These are phyloP conservation scores for Aureobasidium uvarum DNA, from an alignment of 2,329 filamentous ascomycete genomes.

Conservation along the genomic window DNA sequence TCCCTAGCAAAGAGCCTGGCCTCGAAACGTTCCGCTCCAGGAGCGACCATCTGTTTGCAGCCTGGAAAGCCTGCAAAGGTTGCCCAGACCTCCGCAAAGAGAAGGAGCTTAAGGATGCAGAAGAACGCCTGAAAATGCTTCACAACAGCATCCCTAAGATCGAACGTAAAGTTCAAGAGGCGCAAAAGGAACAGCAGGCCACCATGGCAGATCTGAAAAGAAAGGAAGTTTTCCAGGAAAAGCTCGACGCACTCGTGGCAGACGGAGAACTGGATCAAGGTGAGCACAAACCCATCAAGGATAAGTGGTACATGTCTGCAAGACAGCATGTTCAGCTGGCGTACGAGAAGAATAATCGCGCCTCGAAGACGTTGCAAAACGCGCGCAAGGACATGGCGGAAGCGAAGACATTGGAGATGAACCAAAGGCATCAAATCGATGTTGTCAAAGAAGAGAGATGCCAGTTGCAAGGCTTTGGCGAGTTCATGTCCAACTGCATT, in stretches of 20 bases:
- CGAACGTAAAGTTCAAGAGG: neutral
- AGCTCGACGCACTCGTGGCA: neutral
- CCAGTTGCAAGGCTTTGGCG: neutral
- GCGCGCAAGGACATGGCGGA: neutral
- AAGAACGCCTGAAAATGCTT: neutral
- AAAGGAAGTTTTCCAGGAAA: neutral
- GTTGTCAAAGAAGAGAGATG: neutral
- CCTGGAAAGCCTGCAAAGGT: neutral
- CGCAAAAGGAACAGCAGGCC: neutral
- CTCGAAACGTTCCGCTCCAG: neutral
- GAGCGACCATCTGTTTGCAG: neutral
- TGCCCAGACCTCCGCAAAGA: neutral
- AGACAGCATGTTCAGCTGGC: neutral
- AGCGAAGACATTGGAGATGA: neutral
- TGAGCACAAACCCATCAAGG: neutral
- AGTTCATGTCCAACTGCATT: neutral
- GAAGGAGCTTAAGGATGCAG: neutral
- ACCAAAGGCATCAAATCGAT: neutral
- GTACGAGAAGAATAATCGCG: neutral
- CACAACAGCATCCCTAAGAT: neutral
- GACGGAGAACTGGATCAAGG: neutral
- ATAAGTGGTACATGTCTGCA: neutral
- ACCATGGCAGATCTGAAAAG: neutral
- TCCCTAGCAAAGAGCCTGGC: neutral
- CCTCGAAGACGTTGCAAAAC: neutral